These are phyloP conservation scores for Rauvolfia tetraphylla DNA, from an alignment of 257 asterid species.

Conservation along the genomic window DNA sequence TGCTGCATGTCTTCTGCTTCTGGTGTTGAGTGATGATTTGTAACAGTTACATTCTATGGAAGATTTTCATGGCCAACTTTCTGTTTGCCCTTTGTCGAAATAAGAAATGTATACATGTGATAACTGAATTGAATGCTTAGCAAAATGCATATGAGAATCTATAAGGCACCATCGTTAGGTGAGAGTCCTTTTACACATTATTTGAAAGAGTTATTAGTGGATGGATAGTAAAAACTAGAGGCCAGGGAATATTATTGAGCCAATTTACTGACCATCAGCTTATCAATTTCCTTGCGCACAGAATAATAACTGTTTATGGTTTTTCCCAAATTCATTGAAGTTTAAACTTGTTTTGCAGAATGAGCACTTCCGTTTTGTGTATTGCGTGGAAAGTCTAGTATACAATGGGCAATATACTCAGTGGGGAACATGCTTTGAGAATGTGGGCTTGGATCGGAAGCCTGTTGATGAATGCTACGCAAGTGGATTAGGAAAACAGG, in stretches of 20 bases:
- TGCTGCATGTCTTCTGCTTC: no score
- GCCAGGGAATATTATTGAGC: not conserved
- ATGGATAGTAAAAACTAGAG: not conserved
- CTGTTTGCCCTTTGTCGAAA: not conserved
- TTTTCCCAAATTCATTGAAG: conserved; percentile 1
- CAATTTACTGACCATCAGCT: not conserved
- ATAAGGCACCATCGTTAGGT: not conserved
- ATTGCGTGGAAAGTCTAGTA: conserved; percentile 74
- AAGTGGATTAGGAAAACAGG: conserved; percentile 66
- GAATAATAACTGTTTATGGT: not conserved
- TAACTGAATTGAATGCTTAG: not conserved
- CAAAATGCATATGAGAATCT: not conserved
- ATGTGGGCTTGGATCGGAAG: conserved; percentile 60
- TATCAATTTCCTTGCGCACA: conserved; percentile 1
- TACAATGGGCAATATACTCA: conserved; percentile 54
- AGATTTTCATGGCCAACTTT: not conserved
- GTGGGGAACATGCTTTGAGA: conserved; percentile 83
- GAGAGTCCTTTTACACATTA: not conserved
- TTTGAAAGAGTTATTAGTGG: not conserved
- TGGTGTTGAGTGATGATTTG: no score
- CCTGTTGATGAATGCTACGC: conserved; percentile 54
- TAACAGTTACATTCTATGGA: not conserved
- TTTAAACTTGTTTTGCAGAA: conserved; percentile 49
- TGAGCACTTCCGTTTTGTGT: conserved; percentile 70
- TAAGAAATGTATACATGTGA: not conserved